These are phyloP conservation scores for Puccinia coronata DNA, from an alignment of 1,284 basidiomycete species.

Conservation along the genomic window DNA sequence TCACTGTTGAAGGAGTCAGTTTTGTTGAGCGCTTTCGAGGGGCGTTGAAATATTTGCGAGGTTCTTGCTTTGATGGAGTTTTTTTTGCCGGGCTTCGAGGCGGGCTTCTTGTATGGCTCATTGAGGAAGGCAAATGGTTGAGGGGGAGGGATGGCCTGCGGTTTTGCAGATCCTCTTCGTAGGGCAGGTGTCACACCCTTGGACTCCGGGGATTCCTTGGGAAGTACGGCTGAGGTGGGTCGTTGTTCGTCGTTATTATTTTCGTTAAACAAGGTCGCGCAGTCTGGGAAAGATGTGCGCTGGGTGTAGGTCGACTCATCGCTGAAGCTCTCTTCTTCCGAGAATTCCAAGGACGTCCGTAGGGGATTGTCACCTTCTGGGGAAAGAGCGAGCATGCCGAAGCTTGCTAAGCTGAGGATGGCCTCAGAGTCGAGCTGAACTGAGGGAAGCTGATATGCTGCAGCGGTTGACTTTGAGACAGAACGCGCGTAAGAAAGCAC, in stretches of 20 bases:
- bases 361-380: background rate
- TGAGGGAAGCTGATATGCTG: background rate
- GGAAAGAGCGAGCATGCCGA: background rate
- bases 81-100: background rate
- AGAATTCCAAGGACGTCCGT: slow-evolving; percentile 19
- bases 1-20: background rate
- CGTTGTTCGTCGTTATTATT: background rate
- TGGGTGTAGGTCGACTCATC: slow-evolving; percentile 9
- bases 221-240: background rate
- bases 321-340: slow-evolving; percentile 16
- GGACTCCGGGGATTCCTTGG: background rate
- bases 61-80: background rate
- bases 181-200: background rate
- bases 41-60: background rate
- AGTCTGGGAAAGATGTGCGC: slow-evolving; percentile 10
- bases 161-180: background rate
- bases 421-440: background rate
- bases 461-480: background rate
- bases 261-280: background rate
- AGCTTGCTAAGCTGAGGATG: background rate
- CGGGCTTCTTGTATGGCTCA: background rate
- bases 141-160: background rate
- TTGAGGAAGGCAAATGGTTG: background rate
- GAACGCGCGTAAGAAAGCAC: background rate
- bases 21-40: background rate